Percentiles rank a stretch among this genome's conserved stretches.
Evolutionary conservation across 257 asterid genomes (phyloP).

Genomic region (Verbascum thapsus): DNA sequence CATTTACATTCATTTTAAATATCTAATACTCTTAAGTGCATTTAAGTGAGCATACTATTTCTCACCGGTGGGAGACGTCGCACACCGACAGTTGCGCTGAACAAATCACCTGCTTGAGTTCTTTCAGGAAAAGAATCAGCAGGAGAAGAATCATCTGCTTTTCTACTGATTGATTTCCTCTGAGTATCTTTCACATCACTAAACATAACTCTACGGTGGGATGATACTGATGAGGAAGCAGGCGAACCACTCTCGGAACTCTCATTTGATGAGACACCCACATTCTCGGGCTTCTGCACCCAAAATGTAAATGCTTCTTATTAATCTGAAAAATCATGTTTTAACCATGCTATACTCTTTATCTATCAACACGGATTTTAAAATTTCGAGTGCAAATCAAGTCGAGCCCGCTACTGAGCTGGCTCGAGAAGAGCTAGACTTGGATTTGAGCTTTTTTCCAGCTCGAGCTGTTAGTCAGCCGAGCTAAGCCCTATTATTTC

Average conservation of each 20-base stretch:
- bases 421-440: no score
- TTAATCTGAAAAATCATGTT: constrained; percentile 11
- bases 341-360: constrained; percentile 10
- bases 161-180: constrained; percentile 66
- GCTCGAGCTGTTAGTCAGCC: no score
- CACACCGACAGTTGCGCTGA: constrained; percentile 61
- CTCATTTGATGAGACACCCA: constrained; percentile 45
- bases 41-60: constrained; percentile 23
- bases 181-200: constrained; percentile 58
- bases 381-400: no score
- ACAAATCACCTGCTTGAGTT: constrained; percentile 85
- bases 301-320: constrained; percentile 13
- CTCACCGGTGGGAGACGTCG: constrained; percentile 70
- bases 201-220: constrained; percentile 45
- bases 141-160: constrained; percentile 42
- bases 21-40: constrained; percentile 10
- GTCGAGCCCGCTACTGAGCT: no score
- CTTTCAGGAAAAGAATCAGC: constrained; percentile 53
- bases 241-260: constrained; percentile 70
- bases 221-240: constrained; percentile 63
- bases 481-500: no score
- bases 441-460: no score
- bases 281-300: constrained; percentile 69
- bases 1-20: background rate
- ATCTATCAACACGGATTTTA: constrained; percentile 7